Evolutionary conservation across 1,284 basidiomycete species (phyloP), one percentile per base, ranked within the genome.

Genomic region (Rhodotorula sp.): DNA sequence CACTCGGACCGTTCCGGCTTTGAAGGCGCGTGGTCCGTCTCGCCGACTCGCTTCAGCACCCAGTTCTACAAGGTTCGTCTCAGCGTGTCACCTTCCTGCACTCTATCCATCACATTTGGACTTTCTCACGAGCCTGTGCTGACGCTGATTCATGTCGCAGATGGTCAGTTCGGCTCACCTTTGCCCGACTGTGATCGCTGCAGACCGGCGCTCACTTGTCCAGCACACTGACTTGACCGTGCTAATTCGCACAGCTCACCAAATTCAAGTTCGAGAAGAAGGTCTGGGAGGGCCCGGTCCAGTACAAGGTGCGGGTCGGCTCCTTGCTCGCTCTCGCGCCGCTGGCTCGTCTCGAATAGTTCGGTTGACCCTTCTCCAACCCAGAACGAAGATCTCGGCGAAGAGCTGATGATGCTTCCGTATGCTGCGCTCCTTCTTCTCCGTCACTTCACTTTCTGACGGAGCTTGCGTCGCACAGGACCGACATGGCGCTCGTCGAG

Each of bases 381-480:
- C 13, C 64, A 71, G 64, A 82, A 84, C 49, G 80, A 80, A 2
- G 73, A 72, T 45, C 62, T 74, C 10, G 84, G 84, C 34, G 81
- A 82, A 67, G 82, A 84, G 61, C 80, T 87, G 48, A 87, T 87
- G 85, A 85, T 86, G 84, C 81, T 86, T 8, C 85, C 85, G 23
- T 45, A 17, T 17, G 83, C 82, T 16, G 83, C 60, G 73, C 80
- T 71, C 48, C 61, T 10, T 17, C n/a, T 42, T n/a, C 7, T 14
- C 56, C 3, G 21, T 14, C 14, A 48, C 48, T 7, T 10, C 25
- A 21, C 21, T 9, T 4, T 16, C 23, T 25, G 23, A 45, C 41
- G 48, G 16, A 2, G 2, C 4, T 4, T 17, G 55, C 61, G 12
- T 10, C 44, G 13, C 82, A 85, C 19, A 84, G 85, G n/a, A 83